Evolutionary conservation across 768 basidiomycete genomes (phyloP).

Genomic region (Tulasnella sp.): DNA sequence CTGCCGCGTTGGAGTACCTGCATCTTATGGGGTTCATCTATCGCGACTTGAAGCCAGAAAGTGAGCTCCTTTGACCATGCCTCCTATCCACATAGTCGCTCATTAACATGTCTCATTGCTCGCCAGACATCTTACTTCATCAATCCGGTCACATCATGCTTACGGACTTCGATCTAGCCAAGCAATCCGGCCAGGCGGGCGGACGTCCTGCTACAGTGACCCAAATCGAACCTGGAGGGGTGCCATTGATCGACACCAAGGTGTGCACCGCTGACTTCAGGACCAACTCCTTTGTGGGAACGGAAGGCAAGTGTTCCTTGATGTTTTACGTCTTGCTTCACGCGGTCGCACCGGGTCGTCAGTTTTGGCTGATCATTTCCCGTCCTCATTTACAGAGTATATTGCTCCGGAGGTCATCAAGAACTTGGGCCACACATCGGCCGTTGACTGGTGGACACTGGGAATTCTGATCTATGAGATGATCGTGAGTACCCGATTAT

Average conservation of each 20-base stretch:
- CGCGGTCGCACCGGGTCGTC: neutral
- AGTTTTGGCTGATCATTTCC: conserved; percentile 21
- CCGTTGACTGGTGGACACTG: conserved; percentile 99
- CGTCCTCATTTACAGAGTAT: conserved; percentile 63
- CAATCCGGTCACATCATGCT: conserved; percentile 99
- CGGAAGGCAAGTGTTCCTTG: conserved; percentile 66
- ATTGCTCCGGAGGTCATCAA: conserved; percentile 99
- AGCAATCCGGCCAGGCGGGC: conserved; percentile 83
- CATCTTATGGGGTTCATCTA: conserved; percentile 99
- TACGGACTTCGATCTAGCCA: conserved; percentile 98
- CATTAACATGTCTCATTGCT: neutral
- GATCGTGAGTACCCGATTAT: conserved; percentile 53
- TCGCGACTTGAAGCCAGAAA: conserved; percentile 98
- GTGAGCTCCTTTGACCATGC: conserved; percentile 51
- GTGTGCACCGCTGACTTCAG: conserved; percentile 96
- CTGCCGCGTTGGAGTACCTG: conserved; percentile 94
- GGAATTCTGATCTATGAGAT: conserved; percentile 99
- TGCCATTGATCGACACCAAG: conserved; percentile 93
- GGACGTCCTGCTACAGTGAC: conserved; percentile 85
- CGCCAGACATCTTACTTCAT: conserved; percentile 88
- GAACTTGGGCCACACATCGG: conserved; percentile 92
- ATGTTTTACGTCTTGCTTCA: neutral
- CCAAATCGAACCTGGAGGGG: conserved; percentile 82
- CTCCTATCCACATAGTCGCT: neutral
- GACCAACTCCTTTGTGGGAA: conserved; percentile 98